Evolutionary conservation across 2,329 filamentous ascomycete species (phyloP).

Genomic region (Fusarium guadeloupense): DNA sequence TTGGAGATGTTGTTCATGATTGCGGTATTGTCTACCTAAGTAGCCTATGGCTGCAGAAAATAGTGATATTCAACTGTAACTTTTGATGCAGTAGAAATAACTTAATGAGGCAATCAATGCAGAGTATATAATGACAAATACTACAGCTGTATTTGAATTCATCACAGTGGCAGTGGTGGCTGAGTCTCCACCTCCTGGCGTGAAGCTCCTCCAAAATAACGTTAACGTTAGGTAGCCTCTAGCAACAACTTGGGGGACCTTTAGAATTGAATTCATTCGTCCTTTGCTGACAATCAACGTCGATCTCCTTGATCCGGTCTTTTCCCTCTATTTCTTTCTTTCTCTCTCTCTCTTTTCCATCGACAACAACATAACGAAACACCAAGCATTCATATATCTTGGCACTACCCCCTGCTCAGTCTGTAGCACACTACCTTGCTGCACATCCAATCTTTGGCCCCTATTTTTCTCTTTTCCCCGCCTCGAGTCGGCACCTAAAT

Average conservation of each 20-base stretch:
- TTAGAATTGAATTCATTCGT: not conserved
- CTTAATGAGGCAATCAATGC: too few species aligned
- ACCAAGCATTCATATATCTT: slow-evolving; percentile 6
- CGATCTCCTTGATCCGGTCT: not conserved
- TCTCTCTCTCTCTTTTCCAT: not conserved
- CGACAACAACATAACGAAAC: slow-evolving; percentile 12
- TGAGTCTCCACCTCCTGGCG: slow-evolving; percentile 14
- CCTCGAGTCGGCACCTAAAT: slow-evolving; percentile 7
- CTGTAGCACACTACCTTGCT: slow-evolving; percentile 21
- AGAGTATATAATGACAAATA: too few species aligned
- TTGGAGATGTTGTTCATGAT: not conserved
- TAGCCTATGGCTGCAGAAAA: too few species aligned
- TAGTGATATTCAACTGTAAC: too few species aligned
- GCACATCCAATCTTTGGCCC: slow-evolving; percentile 27
- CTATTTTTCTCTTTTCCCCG: slow-evolving; percentile 30
- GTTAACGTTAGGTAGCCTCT: not conserved
- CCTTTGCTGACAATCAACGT: slow-evolving; percentile 12
- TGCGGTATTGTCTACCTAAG: too few species aligned
- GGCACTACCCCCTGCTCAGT: slow-evolving; percentile 25
- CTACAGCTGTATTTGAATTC: not conserved
- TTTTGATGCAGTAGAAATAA: too few species aligned
- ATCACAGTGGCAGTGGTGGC: slow-evolving; percentile 12
- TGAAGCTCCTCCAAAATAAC: too few species aligned
- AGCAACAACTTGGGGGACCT: not conserved
- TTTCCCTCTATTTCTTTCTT: not conserved